Conservation (phyloP, 2,329 filamentous ascomycete genomes). For the Botrytis pseudocinerea region DNA sequence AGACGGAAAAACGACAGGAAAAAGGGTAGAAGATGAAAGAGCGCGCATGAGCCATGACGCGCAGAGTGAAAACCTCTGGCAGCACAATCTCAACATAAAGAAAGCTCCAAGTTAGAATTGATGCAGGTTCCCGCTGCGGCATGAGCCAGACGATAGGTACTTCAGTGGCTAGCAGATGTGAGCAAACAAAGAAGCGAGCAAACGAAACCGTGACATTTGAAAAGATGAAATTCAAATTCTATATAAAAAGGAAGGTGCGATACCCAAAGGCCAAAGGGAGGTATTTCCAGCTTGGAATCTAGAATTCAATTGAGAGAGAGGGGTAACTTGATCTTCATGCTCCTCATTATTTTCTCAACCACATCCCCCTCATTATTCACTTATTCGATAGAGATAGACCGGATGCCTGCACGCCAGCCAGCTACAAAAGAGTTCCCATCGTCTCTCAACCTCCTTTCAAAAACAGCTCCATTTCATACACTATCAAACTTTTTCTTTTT, state of each 20-base stretch:
- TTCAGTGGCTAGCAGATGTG: neutral
- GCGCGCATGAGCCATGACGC: neutral
- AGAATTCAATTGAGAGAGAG: neutral
- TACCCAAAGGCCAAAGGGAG: neutral
- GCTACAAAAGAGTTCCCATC: neutral
- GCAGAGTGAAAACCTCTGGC: too few species aligned
- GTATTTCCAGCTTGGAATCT: neutral
- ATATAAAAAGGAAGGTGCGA: neutral
- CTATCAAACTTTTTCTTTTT: neutral
- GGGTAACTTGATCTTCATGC: neutral
- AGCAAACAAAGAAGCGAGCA: neutral
- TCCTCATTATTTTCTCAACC: neutral
- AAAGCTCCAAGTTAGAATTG: neutral
- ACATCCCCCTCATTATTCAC: slow-evolving; percentile 2
- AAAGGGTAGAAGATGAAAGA: neutral
- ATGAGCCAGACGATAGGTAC: neutral
- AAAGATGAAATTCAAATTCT: neutral
- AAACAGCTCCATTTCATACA: neutral
- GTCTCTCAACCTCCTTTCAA: neutral
- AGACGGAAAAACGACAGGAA: neutral
- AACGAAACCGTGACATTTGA: neutral
- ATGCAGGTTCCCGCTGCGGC: neutral
- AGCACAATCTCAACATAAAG: neutral
- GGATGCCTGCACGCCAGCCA: neutral
- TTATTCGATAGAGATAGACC: neutral